These are phyloP conservation scores for Solanum pennellii DNA, from an alignment of 257 asterid species.

Conservation along the genomic window DNA sequence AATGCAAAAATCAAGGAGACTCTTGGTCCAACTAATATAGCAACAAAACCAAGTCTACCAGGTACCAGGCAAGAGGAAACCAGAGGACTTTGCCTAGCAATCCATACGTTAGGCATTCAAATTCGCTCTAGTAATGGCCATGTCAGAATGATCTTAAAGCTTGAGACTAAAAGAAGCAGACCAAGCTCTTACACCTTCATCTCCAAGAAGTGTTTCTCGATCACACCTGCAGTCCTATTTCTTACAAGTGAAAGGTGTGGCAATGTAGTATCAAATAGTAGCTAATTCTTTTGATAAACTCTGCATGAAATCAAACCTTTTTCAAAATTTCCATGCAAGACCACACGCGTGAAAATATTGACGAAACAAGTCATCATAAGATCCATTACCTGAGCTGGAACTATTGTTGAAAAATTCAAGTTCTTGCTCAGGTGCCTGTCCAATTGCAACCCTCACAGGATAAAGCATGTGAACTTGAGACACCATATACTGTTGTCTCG, in stretches of 20 bases:
- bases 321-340: not conserved
- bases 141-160: not conserved
- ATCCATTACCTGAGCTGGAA: conserved; percentile 41
- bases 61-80: not conserved
- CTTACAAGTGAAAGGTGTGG: not conserved
- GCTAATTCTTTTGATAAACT: not conserved
- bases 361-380: not conserved
- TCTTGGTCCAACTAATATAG: not conserved
- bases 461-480: conserved; percentile 78
- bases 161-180: not conserved
- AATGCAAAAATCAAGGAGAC: not conserved
- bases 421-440: conserved; percentile 66
- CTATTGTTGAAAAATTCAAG: conserved; percentile 69
- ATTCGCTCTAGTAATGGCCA: not conserved
- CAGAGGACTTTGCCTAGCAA: not conserved
- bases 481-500: conserved; percentile 63
- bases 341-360: not conserved
- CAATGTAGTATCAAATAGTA: not conserved
- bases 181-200: not conserved
- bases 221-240: not conserved
- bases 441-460: conserved; percentile 63
- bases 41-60: not conserved
- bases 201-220: not conserved
- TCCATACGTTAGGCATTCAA: not conserved
- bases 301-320: not conserved